These are phyloP conservation scores for Cercospora berteroae DNA, from an alignment of 2,329 filamentous ascomycete genomes.

Conservation along the genomic window DNA sequence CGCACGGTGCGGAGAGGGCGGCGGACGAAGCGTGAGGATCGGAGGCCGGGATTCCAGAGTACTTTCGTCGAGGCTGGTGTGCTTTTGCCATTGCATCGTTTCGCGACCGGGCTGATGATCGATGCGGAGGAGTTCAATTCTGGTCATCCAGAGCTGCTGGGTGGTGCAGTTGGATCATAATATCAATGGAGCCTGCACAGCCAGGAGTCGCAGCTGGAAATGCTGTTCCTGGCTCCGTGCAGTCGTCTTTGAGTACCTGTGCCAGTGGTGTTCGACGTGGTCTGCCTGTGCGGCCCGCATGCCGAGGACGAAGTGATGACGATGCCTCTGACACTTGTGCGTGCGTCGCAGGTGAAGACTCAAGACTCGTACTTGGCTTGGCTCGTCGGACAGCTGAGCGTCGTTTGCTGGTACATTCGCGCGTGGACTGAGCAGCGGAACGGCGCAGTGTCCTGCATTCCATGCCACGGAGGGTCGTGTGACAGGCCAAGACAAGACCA, in stretches of 20 bases:
- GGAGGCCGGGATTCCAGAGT: conserved; percentile 4
- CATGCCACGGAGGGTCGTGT: not conserved
- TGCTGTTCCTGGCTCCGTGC: not conserved
- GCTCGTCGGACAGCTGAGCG: not conserved
- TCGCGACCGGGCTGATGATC: conserved; percentile 15
- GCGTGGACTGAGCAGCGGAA: not conserved
- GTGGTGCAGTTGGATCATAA: not conserved
- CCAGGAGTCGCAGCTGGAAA: not conserved
- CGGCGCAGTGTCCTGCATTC: not conserved
- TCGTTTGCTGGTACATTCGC: not conserved
- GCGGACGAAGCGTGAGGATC: not conserved
- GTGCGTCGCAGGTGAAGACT: too few species aligned
- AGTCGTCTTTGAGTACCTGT: not conserved
- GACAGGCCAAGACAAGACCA: too few species aligned
- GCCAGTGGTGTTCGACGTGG: not conserved
- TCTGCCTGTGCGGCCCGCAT: not conserved
- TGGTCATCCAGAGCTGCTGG: not conserved
- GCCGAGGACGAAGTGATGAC: not conserved
- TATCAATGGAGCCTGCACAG: not conserved
- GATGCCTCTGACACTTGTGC: not conserved
- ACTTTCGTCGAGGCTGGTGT: conserved; percentile 12
- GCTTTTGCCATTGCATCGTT: conserved; percentile 14
- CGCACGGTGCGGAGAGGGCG: conserved; percentile 6
- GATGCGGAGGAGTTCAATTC: conserved; percentile 17
- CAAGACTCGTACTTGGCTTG: not conserved